Conservation (phyloP, 495 filamentous ascomycete species). For the Sordaria brevicollis region DNA sequence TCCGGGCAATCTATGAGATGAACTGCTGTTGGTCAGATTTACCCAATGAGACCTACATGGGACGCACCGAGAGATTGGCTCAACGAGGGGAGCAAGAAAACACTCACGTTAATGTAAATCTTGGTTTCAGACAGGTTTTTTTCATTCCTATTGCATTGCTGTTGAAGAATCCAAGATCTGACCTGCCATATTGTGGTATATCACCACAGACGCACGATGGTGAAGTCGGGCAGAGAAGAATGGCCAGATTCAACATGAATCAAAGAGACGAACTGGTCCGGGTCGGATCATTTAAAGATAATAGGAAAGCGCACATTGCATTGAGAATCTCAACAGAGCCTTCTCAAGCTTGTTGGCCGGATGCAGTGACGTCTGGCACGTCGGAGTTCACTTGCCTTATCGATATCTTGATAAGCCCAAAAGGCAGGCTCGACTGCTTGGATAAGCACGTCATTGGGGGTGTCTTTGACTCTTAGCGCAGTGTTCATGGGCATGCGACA, state of each 20-base stretch:
- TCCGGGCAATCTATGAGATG: background rate
- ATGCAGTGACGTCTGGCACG: background rate
- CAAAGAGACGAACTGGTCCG: background rate
- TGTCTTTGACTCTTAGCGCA: background rate
- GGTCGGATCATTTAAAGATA: no score
- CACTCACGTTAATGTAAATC: background rate
- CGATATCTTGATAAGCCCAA: background rate
- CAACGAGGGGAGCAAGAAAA: background rate
- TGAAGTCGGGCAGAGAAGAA: background rate
- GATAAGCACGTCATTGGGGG: background rate
- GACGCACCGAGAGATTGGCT: background rate
- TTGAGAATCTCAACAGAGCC: background rate
- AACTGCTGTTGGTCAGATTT: background rate
- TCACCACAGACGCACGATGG: background rate
- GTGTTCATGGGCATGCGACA: background rate
- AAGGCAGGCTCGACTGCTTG: background rate
- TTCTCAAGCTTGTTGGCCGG: background rate
- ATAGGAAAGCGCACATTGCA: background rate
- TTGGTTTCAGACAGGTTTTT: background rate
- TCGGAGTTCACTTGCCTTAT: background rate
- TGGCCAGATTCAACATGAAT: background rate
- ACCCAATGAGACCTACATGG: background rate
- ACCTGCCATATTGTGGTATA: background rate
- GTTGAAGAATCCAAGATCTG: background rate
- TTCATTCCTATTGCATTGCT: background rate